A percentile compares a stretch with the other conserved stretches of the same genome.
phyloP scores from a whole-genome alignment of 31 red algal genomes.

The Asparagopsis taxiformis region DNA sequence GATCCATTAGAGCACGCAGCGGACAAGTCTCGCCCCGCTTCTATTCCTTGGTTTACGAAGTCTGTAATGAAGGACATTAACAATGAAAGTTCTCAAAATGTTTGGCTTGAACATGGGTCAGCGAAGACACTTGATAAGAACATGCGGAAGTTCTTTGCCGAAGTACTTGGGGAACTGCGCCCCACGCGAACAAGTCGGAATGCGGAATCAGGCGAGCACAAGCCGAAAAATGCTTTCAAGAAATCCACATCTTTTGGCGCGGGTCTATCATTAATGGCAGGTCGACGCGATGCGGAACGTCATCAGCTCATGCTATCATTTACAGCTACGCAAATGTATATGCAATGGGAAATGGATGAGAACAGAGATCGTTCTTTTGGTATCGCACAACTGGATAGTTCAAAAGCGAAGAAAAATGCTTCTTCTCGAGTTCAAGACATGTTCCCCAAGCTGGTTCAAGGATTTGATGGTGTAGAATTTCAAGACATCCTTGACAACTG shows the following conservation, averaged over 20 bases:
- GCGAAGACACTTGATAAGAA: conserved; percentile 24
- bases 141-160: conserved; percentile 68
- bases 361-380: conserved; percentile 19
- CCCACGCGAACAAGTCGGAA: background rate
- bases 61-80: background rate
- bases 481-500: too few relatives aligned
- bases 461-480: too few relatives aligned
- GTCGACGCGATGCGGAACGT: conserved; percentile 16
- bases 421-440: conserved; percentile 2
- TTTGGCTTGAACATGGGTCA: conserved; percentile 29
- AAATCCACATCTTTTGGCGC: background rate
- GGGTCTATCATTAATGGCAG: background rate
- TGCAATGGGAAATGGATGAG: conserved; percentile 58
- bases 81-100: conserved; percentile 24
- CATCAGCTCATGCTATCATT: conserved; percentile 12
- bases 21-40: background rate
- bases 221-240: background rate
- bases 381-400: conserved; percentile 3
- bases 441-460: too few relatives aligned
- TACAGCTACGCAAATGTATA: conserved; percentile 44
- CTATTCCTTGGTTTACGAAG: background rate
- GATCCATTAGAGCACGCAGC: background rate
- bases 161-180: conserved; percentile 39
- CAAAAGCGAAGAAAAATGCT: background rate
- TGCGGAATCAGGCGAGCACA: background rate